phyloP scores from a whole-genome alignment of 331 rosid species.

The Erythrophleum ivorense region DNA sequence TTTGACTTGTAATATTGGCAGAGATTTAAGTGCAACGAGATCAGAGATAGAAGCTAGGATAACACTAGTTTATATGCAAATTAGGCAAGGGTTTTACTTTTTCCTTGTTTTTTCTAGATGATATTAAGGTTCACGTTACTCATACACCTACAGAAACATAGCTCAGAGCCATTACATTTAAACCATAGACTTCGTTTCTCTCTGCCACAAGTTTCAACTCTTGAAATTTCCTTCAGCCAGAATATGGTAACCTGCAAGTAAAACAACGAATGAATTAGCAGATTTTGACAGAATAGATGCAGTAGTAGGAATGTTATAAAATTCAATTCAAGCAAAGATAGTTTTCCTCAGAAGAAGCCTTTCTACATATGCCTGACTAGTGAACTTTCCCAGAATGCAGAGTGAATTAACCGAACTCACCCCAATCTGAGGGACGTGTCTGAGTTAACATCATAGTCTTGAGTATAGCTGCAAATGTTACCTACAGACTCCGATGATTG shows the following conservation, averaged over 20 bases:
- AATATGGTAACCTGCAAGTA: constrained; percentile 9
- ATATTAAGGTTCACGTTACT: background rate
- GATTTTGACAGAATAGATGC: no score
- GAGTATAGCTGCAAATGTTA: constrained; percentile 48
- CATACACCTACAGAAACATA: background rate
- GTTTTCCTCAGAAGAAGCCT: background rate
- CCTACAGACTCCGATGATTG: constrained; percentile 67
- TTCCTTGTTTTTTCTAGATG: background rate
- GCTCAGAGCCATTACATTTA: background rate
- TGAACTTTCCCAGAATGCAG: background rate
- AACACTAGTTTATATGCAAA: background rate
- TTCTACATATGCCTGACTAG: background rate
- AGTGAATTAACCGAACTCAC: constrained; percentile 35
- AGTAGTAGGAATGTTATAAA: background rate
- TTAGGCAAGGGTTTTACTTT: background rate
- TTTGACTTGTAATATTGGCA: no score
- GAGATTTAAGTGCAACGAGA: no score
- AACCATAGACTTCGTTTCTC: background rate
- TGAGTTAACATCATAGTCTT: constrained; percentile 55
- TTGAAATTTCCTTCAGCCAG: constrained; percentile 2
- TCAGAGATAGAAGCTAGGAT: background rate
- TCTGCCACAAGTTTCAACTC: background rate
- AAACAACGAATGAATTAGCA: background rate
- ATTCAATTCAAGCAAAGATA: background rate
- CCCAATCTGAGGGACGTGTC: constrained; percentile 68